Base-by-base conservation (phyloP, 2,329 filamentous ascomycete genomes). In the Fusarium udum region DNA sequence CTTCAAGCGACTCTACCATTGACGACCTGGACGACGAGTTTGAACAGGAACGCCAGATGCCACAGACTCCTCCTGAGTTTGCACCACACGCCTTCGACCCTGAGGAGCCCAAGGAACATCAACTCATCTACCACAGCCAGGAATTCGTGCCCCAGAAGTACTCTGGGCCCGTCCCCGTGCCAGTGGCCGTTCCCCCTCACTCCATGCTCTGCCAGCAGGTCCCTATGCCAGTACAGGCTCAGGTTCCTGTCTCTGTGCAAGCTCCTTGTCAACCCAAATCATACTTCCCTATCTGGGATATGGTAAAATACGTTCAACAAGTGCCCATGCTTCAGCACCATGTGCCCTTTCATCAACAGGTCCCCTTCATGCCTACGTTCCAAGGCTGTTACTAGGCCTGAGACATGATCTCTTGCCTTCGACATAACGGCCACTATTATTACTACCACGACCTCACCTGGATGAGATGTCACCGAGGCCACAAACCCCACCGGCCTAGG, bases 281-380 rank as follows among this genome's bases (percentile, higher is more conserved):
- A 53, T 83, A 83, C 73, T 83, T 87, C 64, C 84, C 85, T 14
- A 83, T 86, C 63, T 87, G 86, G 86, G 87, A 87, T 67, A 80
- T 88, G 77, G 83, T 88, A 63, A 85, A 86, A 80, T 87, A 88
- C 79, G 85, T 85, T 68, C 86, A 86, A 77, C 85, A 86, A 67
- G 80, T 82, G 57, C 84, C 85, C 31, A 83, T 83, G 55, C 81
- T 87, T 43, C 86, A 87, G 71, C 84, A 87, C 64, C 83, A 86
- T 65, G 81, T 85, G 55, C 83, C 85, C 31, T 88, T 89, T 64
- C 87, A 88, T 67, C 85, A 86, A 51, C 87, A 87, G 79, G 84
- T 88, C 65, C 84, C 86, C 39, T 81, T 89, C 59, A 84, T 89
- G 75, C 81, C 84, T 56, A 84, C 87, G 67, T 84, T 88, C 64